phyloP scores from a whole-genome alignment of 2,329 filamentous ascomycete genomes.

The Leptographium radiaticola region DNA sequence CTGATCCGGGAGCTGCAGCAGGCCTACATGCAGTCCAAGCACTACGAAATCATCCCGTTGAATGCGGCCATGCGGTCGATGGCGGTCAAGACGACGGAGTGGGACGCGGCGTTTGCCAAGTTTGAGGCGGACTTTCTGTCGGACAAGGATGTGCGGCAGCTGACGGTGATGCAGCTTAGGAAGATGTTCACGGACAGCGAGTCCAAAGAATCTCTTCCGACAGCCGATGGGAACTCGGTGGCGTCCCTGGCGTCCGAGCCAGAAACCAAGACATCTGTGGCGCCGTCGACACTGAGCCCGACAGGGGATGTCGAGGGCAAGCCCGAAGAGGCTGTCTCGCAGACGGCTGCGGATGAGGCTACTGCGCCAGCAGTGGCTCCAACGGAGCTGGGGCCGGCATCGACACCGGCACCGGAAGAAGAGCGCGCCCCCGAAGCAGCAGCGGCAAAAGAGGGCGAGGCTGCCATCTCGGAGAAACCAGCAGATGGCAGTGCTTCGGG shows the following conservation, averaged over 20 bases:
- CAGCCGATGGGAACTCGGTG: conserved; percentile 40
- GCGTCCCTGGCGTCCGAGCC: conserved; percentile 17
- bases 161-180: conserved; percentile 84
- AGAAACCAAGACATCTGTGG: conserved; percentile 1
- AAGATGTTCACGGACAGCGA: conserved; percentile 92
- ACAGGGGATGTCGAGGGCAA: conserved; percentile 10
- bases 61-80: conserved; percentile 81
- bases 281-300: conserved; percentile 7
- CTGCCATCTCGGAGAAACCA: not conserved
- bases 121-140: conserved; percentile 92
- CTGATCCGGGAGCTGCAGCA: conserved; percentile 71
- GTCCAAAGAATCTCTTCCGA: conserved; percentile 60
- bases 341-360: not conserved
- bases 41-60: conserved; percentile 92
- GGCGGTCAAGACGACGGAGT: conserved; percentile 83
- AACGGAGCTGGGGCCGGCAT: not conserved
- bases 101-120: conserved; percentile 80
- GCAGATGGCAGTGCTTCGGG: not conserved
- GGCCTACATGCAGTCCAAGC: conserved; percentile 84
- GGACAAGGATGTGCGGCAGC: conserved; percentile 86
- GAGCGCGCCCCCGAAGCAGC: not conserved
- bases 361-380: not conserved
- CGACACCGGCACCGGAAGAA: not conserved
- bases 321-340: not conserved
- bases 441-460: not conserved